These are phyloP conservation scores for Achaetomiella virescens DNA, from an alignment of 495 filamentous ascomycete genomes.

Conservation along the genomic window DNA sequence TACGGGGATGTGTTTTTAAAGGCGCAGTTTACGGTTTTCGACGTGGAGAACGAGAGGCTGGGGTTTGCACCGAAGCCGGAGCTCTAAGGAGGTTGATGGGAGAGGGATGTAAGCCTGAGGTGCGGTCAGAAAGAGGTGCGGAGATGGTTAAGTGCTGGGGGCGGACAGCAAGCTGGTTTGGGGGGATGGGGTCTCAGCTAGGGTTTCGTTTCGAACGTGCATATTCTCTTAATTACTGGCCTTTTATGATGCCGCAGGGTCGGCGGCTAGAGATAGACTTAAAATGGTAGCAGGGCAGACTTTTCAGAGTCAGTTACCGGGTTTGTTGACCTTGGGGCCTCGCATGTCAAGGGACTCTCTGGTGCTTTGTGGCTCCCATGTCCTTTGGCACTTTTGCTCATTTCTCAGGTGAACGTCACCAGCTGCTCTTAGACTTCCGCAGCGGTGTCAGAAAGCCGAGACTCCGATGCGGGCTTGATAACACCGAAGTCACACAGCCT, in stretches of 20 bases:
- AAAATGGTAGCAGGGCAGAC: too few relatives aligned
- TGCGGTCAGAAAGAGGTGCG: too few relatives aligned
- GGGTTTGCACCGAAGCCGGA: conserved; percentile 52
- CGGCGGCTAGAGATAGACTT: not conserved
- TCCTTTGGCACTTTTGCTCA: too few relatives aligned
- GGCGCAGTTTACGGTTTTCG: conserved; percentile 73
- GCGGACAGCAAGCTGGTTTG: not conserved
- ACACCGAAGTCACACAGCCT: too few relatives aligned
- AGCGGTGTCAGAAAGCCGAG: too few relatives aligned
- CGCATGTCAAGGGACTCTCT: not conserved
- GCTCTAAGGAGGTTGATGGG: not conserved
- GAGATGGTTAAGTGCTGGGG: not conserved
- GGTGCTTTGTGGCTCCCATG: not conserved
- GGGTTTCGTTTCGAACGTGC: not conserved
- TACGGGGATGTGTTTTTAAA: conserved; percentile 83
- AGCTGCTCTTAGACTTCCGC: too few relatives aligned
- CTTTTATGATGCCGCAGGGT: not conserved
- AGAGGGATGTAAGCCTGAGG: too few relatives aligned
- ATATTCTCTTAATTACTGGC: not conserved
- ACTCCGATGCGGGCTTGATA: too few relatives aligned
- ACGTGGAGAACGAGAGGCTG: conserved; percentile 46
- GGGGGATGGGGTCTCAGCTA: too few relatives aligned
- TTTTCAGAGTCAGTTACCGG: too few relatives aligned
- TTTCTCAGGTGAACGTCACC: too few relatives aligned
- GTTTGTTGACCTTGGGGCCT: too few relatives aligned